phyloP scores from a whole-genome alignment of 2,329 filamentous ascomycete species.

The Cercospora canescens region DNA sequence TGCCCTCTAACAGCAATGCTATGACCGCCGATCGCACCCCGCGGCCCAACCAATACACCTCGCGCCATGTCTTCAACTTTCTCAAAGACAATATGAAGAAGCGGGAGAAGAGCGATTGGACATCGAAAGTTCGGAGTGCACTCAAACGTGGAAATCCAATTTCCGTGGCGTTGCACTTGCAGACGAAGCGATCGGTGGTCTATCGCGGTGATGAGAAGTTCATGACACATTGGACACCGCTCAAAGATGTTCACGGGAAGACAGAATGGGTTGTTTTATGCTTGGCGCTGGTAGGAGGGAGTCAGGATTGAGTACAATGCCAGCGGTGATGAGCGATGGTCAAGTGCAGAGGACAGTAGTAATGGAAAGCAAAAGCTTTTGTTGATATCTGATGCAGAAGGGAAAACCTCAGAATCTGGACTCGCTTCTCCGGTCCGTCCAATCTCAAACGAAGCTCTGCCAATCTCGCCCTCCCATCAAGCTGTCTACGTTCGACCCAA shows the following conservation, averaged over 20 bases:
- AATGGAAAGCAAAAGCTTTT: too few relatives aligned
- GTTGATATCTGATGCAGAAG: too few relatives aligned
- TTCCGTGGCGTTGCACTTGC: conserved; percentile 24
- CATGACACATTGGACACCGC: conserved; percentile 46
- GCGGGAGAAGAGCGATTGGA: conserved; percentile 45
- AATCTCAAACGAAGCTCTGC: too few relatives aligned
- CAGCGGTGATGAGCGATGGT: too few relatives aligned
- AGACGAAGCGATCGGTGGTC: conserved; percentile 29
- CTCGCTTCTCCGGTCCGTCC: too few relatives aligned
- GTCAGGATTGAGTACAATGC: neutral
- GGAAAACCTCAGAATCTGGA: too few relatives aligned
- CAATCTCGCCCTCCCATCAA: too few relatives aligned
- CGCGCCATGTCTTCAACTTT: conserved; percentile 54
- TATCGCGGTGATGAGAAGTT: conserved; percentile 39
- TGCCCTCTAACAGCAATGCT: neutral
- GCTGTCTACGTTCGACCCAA: too few relatives aligned
- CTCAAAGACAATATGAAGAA: conserved; percentile 48
- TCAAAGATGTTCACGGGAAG: conserved; percentile 38
- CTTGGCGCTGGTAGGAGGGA: neutral
- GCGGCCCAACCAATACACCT: neutral
- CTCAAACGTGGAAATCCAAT: conserved; percentile 33
- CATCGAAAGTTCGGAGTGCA: conserved; percentile 45
- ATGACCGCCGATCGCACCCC: neutral
- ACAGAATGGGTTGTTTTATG: conserved; percentile 2
- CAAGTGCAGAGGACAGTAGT: too few relatives aligned